Evolutionary conservation across 2,329 filamentous ascomycete species (phyloP).

Genomic region (Penicillium corylophilum): DNA sequence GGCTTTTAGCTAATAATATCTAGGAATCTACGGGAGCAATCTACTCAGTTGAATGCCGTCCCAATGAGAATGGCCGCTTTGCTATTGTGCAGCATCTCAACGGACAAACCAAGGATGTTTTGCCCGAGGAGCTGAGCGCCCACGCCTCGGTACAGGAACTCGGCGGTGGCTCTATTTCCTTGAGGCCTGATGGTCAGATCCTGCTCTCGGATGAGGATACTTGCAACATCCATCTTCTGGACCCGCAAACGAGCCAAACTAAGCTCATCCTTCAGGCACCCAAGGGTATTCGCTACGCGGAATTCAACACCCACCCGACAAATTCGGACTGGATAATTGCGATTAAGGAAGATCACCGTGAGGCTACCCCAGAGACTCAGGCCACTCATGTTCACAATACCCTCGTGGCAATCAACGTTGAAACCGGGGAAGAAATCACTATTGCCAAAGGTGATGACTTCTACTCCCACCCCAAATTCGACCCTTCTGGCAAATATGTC

Average conservation of each 20-base stretch:
- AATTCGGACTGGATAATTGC: slow-evolving; percentile 48
- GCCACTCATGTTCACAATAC: slow-evolving; percentile 32
- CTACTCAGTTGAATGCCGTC: slow-evolving; percentile 38
- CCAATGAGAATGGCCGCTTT: slow-evolving; percentile 42
- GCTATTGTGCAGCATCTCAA: slow-evolving; percentile 47
- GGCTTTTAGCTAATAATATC: background rate
- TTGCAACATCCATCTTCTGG: slow-evolving; percentile 46
- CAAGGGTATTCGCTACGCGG: slow-evolving; percentile 42
- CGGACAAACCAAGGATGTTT: slow-evolving; percentile 38
- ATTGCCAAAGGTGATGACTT: slow-evolving; percentile 52
- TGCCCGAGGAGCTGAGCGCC: slow-evolving; percentile 48
- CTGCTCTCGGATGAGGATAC: slow-evolving; percentile 49
- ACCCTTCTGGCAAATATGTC: slow-evolving; percentile 46
- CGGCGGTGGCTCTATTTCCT: slow-evolving; percentile 49
- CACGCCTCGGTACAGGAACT: slow-evolving; percentile 54
- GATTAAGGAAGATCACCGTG: slow-evolving; percentile 53
- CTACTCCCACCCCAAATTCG: slow-evolving; percentile 53
- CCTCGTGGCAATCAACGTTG: slow-evolving; percentile 31
- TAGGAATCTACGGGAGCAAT: slow-evolving; percentile 28
- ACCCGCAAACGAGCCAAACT: slow-evolving; percentile 39
- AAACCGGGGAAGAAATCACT: slow-evolving; percentile 34
- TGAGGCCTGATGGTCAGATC: slow-evolving; percentile 41
- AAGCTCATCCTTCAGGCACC: slow-evolving; percentile 31
- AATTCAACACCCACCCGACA: slow-evolving; percentile 44
- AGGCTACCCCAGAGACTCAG: slow-evolving; percentile 24